Evolutionary conservation across 805 yeast species (phyloP), one percentile per base, ranked within the genome.

Genomic region (Teunomyces gatunensis): DNA sequence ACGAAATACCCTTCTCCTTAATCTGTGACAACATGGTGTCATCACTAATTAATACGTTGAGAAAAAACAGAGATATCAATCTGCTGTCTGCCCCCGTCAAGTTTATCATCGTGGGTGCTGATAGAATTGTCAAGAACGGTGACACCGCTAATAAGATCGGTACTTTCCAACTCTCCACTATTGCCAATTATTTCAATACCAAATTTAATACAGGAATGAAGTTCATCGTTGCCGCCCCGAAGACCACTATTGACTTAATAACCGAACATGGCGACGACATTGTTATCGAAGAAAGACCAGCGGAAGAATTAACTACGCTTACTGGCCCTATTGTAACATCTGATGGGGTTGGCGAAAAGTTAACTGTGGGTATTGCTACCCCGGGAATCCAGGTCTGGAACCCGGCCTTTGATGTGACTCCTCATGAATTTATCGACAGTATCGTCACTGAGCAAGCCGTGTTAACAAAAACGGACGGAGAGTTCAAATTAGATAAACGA

Each of bases 141-240:
- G 99, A 92, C 61, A 83, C 96, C 27, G 98, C 98, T 1, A 92
- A 92, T 69, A 92, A 92, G 69, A 92, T 92, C 44, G 99, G 99
- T 18, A 94, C 98, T 0, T 88, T 82, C 68, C 97, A 91, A 68
- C 69, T 92, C 53, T 86, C 97, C 0, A 73, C 85, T 10, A 70
- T 89, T 48, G 84, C 96, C 15, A 78, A 84, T 49, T 73, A 71
- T 51, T 72, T 71, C 58, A 69, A 68, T 49, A 50, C 51, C 29
- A 47, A 27, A 12, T 37, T 47, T 20, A 34, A 45, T n/a, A 47
- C 49, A 15, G 79, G 79, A 45, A 82, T 91, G 57, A 85, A 85
- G 60, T 92, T 94, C 58, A 83, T 89, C 39, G 96, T 94, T 7
- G 98, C 97, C 25, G 98, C 97, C 1, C 98, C 98, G 44, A 87